A percentile compares a stretch with the other conserved stretches of the same genome.
Evolutionary conservation across 257 asterid genomes (phyloP).

Genomic region (Voacanga thouarsii): DNA sequence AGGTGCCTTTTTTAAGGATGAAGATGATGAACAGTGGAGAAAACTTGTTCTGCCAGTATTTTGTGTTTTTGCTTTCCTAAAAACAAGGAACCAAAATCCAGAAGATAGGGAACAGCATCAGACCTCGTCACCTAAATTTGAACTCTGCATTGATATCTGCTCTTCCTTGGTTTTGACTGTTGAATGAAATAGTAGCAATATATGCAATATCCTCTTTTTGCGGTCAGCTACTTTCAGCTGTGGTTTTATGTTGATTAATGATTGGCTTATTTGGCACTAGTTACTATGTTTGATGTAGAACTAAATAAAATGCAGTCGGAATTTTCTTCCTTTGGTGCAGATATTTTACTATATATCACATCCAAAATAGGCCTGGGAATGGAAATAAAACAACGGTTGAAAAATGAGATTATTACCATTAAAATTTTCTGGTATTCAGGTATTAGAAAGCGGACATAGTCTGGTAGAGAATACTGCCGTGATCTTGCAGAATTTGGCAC

Average conservation of each 20-base stretch:
- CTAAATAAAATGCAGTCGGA: too few species aligned
- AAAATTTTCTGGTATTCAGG: constrained; percentile 68
- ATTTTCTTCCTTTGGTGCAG: background rate
- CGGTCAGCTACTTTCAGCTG: background rate
- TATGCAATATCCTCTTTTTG: too few species aligned
- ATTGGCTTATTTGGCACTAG: background rate
- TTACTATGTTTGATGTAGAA: background rate
- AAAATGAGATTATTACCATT: constrained; percentile 34
- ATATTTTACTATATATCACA: background rate
- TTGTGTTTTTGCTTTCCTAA: background rate
- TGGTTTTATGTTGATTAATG: background rate
- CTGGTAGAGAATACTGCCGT: constrained; percentile 49
- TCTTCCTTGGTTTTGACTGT: too few species aligned
- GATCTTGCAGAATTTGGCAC: constrained; percentile 70
- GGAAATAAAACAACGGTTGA: background rate
- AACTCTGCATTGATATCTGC: too few species aligned
- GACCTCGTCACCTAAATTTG: too few species aligned
- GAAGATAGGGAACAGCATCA: background rate
- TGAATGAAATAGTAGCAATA: too few species aligned
- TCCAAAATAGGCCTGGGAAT: background rate
- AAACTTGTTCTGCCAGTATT: background rate
- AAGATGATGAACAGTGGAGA: background rate
- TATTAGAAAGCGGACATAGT: constrained; percentile 59
- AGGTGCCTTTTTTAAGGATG: background rate
- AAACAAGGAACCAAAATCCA: background rate